Evolutionary conservation across 371 early-diverging fungal species (phyloP), one percentile per base, ranked within the genome.

Genomic region (Cokeromyces recurvatus): DNA sequence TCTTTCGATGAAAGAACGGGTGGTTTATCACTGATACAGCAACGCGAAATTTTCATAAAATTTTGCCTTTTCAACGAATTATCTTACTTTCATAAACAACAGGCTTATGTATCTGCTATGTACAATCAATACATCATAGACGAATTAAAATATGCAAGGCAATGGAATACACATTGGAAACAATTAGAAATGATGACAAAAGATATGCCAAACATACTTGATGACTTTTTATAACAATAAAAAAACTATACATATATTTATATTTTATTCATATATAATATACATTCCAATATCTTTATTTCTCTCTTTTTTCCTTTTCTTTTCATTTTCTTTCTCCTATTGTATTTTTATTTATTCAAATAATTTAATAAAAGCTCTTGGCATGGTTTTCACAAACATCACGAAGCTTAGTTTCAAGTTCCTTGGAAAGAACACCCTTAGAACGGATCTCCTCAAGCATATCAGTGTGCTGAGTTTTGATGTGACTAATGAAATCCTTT

Each of bases 391-490:
- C 68, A 51, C 84, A 76, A 60, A 89, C 79, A 62, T 80, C 84
- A 58, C 92, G 90, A 49, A 81, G 84, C 57, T 87, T 92, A 38
- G 82, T 76, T 65, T 77, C 81, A 71, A 95, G 85, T 53, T 84
- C 78, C 59, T 64, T 64, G 59, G 64, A 64, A 38, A 64, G 20
- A 40, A 59, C 64, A 60, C 84, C 84, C 63, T 92, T 82, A 67
- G 77, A 77, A 76, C 87, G 86, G 81, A 95, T 94, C 59, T 86
- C 68, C 40, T 89, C 83, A 50, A 93, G 80, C 55, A 93, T 70
- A 46, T 87, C 91, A 48, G 71, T 64, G 75, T 92, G 91, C 77
- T 87, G 88, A 59, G 87, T 72, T 58, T 78, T 77, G 59, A 96
- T 68, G 84, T 86, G 77, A 45, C 93, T 91, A 51, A 92, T 74